Percentiles rank a stretch among this genome's conserved stretches.
phyloP scores from a whole-genome alignment of 768 basidiomycete genomes.

The Filobasidium floriforme region DNA sequence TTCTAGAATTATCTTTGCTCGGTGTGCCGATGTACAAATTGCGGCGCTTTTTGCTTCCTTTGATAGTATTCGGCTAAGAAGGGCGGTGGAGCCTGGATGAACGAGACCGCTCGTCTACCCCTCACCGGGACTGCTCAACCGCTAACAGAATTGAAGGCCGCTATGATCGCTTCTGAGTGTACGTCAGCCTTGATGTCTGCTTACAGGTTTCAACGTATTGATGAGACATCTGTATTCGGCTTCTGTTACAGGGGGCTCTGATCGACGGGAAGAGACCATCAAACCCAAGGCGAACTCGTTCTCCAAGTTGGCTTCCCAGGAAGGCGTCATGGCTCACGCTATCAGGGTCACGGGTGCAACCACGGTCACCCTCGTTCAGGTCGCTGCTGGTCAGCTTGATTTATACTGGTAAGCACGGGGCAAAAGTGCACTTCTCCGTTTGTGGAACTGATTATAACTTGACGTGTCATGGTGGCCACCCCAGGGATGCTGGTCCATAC shows the following conservation, averaged over 20 bases:
- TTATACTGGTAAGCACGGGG: conserved; percentile 62
- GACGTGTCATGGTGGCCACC: conserved; percentile 9
- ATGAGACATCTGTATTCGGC: too few relatives aligned
- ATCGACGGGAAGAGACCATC: conserved; percentile 21
- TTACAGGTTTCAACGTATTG: not conserved
- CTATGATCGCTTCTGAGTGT: conserved; percentile 47
- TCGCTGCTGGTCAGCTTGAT: conserved; percentile 82
- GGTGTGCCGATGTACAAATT: too few relatives aligned
- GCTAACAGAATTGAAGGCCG: conserved; percentile 61
- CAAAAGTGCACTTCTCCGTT: conserved; percentile 36
- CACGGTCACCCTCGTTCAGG: conserved; percentile 45
- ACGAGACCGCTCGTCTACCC: conserved; percentile 57
- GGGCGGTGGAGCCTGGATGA: conserved; percentile 72
- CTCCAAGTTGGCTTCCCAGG: conserved; percentile 59
- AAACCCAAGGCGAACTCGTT: conserved; percentile 59
- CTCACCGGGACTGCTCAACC: conserved; percentile 51
- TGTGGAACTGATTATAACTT: conserved; percentile 55
- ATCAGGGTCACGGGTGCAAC: conserved; percentile 69
- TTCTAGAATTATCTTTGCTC: too few relatives aligned
- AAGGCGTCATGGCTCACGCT: conserved; percentile 77
- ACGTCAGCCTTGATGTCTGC: conserved; percentile 9
- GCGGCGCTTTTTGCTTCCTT: too few relatives aligned
- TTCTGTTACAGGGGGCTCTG: conserved; percentile 51
- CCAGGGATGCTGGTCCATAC: conserved; percentile 52
- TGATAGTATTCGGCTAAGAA: conserved; percentile 62